These are phyloP conservation scores for Madurella mycetomatis DNA, from an alignment of 2,329 filamentous ascomycete species.

Conservation along the genomic window DNA sequence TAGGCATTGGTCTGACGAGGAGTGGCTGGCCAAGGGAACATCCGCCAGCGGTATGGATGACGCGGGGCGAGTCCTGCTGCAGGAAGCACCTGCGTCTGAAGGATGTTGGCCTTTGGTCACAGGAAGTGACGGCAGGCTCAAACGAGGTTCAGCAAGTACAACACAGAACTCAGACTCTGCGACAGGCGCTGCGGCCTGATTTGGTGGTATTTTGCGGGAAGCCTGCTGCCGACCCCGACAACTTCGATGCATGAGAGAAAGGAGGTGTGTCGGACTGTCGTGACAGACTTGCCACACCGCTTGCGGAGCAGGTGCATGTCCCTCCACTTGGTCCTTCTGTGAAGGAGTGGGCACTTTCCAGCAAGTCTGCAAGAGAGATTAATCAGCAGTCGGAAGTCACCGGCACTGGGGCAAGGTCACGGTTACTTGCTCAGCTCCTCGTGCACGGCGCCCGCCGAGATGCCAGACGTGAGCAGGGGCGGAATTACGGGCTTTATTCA, in stretches of 20 bases:
- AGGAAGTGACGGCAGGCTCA: background rate
- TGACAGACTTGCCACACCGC: background rate
- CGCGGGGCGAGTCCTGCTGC: background rate
- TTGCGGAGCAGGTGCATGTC: background rate
- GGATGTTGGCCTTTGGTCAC: no score
- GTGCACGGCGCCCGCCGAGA: no score
- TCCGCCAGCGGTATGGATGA: background rate
- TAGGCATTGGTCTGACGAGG: no score
- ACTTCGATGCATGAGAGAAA: background rate
- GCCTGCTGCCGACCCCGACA: background rate
- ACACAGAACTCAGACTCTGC: no score
- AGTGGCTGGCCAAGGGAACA: no score
- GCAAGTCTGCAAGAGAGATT: background rate
- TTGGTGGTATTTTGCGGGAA: no score
- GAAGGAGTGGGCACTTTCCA: background rate
- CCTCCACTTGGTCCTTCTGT: background rate
- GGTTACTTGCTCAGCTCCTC: no score
- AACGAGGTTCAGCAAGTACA: no score
- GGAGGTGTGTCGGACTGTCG: background rate
- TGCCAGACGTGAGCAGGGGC: no score
- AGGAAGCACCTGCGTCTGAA: background rate
- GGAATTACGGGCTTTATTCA: no score
- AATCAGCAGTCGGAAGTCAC: background rate
- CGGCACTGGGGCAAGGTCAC: background rate
- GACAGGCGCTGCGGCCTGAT: no score